Base-by-base conservation (phyloP, 225 moss, liverwort and hornwort genomes). In the Climacium dendroides region DNA sequence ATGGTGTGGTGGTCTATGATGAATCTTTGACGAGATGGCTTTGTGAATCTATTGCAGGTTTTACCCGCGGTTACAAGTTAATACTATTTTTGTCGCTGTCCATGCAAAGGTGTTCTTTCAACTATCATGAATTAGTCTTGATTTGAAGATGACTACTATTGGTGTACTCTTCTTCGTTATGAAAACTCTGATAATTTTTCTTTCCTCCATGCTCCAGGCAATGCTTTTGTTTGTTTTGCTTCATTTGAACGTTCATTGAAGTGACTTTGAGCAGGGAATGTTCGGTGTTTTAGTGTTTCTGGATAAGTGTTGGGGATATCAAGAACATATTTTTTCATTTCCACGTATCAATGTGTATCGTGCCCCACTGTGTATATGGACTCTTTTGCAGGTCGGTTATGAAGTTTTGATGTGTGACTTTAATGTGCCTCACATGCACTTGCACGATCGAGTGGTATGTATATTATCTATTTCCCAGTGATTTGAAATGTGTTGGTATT, bases 321-420 rank as follows among this genome's bases (percentile, higher is more conserved):
- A 53, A 61, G 83, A 91, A 9, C 15, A 55, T 55, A 4, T 23
- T 57, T 74, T 75, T 24, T 62, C 24, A 16, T 54, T 53, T 54
- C 45, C 22, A 69, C 34, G 74, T 69, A 19, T 88, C 47, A 71
- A 58, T 58, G 57, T 62, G 16, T 77, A 63, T 78, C 78, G 13
- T 86, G 74, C n/a, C 61, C 34, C 84, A 52, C 78, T 53, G 17
- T 61, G 25, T n/a, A n/a, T n/a, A n/a, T n/a, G n/a, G n/a, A n/a
- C 78, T 70, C 69, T 89, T 93, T 62, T 85, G 82, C 94, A 97
- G 97, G 91, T 90, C 86, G 95, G 95, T 67, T 96, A 96, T 87
- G 93, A 95, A 91, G 92, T 92, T 84, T 88, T 93, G 71, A 92
- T 95, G 89, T 90, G 95, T 83, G 97, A 97, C 87, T 97, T 97